These are phyloP conservation scores for Clavariopsis aquatica DNA, from an alignment of 495 filamentous ascomycete genomes.

Conservation along the genomic window DNA sequence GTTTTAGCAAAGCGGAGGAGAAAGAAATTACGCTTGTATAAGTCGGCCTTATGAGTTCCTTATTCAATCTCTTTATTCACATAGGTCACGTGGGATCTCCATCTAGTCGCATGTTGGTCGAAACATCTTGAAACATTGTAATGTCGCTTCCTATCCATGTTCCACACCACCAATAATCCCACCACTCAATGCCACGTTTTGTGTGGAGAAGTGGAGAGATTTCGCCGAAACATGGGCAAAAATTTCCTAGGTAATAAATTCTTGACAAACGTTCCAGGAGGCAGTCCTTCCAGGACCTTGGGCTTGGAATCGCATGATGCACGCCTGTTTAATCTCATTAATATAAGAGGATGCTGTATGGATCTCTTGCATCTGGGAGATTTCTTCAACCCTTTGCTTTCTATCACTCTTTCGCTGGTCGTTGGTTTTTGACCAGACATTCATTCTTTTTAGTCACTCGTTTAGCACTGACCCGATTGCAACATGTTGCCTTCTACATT, in stretches of 20 bases:
- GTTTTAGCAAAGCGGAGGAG: slow-evolving; percentile 11
- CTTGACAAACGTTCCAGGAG: slow-evolving; percentile 3
- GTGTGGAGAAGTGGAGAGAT: neutral
- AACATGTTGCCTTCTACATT: slow-evolving; percentile 23
- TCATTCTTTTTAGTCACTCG: slow-evolving; percentile 12
- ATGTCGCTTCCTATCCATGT: slow-evolving; percentile 7
- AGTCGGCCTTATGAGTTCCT: neutral
- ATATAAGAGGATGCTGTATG: neutral
- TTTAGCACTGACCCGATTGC: slow-evolving; percentile 19
- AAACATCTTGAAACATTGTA: slow-evolving; percentile 14
- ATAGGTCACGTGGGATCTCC: slow-evolving; percentile 4
- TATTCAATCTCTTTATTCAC: neutral
- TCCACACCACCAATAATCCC: slow-evolving; percentile 2
- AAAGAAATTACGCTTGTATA: slow-evolving; percentile 6
- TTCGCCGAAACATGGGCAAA: neutral
- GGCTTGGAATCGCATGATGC: neutral
- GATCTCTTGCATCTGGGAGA: neutral
- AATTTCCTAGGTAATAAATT: slow-evolving; percentile 1
- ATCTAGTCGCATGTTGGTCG: neutral
- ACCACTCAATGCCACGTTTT: slow-evolving; percentile 4
- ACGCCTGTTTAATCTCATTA: neutral
- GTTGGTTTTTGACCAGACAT: neutral
- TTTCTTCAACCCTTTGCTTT: neutral
- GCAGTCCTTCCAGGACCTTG: neutral
- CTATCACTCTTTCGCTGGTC: neutral